Evolutionary conservation across 352 stramenopile species (phyloP).

Genomic region (Phytophthora sojae): DNA sequence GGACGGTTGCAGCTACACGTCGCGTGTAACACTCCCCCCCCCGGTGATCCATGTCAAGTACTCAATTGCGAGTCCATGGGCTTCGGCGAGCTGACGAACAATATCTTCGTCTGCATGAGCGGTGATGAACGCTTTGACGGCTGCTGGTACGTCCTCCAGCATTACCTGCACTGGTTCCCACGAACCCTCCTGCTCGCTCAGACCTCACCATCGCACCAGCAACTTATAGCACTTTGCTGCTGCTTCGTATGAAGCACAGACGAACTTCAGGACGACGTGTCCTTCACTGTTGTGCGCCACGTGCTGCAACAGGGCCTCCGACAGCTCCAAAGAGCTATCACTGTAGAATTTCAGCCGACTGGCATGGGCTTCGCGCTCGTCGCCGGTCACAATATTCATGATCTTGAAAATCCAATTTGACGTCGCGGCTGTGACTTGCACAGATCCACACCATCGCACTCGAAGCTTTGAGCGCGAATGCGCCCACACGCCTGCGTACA

Average conservation of each 20-base stretch:
- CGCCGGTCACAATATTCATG: slow-evolving; percentile 16
- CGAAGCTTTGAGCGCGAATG: slow-evolving; percentile 19
- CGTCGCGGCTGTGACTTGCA: slow-evolving; percentile 7
- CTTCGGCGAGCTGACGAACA: background rate
- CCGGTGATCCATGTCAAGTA: background rate
- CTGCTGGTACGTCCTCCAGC: slow-evolving; percentile 15
- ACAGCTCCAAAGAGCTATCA: slow-evolving; percentile 16
- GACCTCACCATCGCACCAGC: slow-evolving; percentile 15
- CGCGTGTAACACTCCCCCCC: background rate
- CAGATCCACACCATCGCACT: slow-evolving; percentile 26
- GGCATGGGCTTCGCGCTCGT: slow-evolving; percentile 18
- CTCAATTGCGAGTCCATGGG: background rate
- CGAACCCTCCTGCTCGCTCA: slow-evolving; percentile 15
- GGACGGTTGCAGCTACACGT: background rate
- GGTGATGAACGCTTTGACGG: background rate
- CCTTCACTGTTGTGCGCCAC: slow-evolving; percentile 31
- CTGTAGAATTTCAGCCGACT: slow-evolving; percentile 22
- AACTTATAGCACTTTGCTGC: slow-evolving; percentile 9
- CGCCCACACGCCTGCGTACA: slow-evolving; percentile 31
- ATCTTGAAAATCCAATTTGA: slow-evolving; percentile 32
- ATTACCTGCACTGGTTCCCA: slow-evolving; percentile 22
- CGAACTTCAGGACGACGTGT: slow-evolving; percentile 18
- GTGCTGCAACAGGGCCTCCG: slow-evolving; percentile 15
- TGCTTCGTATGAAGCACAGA: background rate
- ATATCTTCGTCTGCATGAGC: background rate